Percentiles rank a stretch among this genome's conserved stretches.
Evolutionary conservation across 179 eudicot genomes (phyloP).

Genomic region (Spinacia oleracea): DNA sequence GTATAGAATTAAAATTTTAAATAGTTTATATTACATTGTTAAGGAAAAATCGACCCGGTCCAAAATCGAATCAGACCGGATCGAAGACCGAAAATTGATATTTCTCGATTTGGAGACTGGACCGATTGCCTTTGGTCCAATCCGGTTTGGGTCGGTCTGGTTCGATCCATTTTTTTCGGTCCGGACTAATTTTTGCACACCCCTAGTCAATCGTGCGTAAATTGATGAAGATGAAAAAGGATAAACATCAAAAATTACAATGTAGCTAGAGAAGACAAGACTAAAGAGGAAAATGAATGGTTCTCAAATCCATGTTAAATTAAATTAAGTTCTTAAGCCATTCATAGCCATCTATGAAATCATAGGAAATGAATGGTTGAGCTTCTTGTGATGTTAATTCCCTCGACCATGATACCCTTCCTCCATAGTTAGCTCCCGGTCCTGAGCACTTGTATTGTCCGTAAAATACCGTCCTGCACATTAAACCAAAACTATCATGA

Average conservation of each 20-base stretch:
- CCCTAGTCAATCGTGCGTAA: not conserved
- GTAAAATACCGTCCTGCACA: conserved; percentile 76
- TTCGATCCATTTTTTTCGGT: too few relatives aligned
- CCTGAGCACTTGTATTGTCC: conserved; percentile 86
- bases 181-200: too few relatives aligned
- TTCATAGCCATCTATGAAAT: conserved; percentile 64
- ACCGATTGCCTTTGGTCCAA: too few relatives aligned
- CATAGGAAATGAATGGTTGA: conserved; percentile 61
- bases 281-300: not conserved
- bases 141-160: too few relatives aligned
- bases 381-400: conserved; percentile 73
- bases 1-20: too few relatives aligned
- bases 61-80: too few relatives aligned
- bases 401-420: conserved; percentile 79
- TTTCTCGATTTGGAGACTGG: too few relatives aligned
- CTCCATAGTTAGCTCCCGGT: conserved; percentile 66
- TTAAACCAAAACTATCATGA: not conserved
- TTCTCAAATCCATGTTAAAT: not conserved
- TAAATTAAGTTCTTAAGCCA: conserved; percentile 46
- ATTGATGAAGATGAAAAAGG: not conserved
- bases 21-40: too few relatives aligned
- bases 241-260: not conserved
- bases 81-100: too few relatives aligned
- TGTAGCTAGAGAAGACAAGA: not conserved
- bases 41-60: too few relatives aligned